Evolutionary conservation across 2,329 filamentous ascomycete genomes (phyloP), one percentile per base, ranked within the genome.

Genomic region (Boeremia lycopersici): DNA sequence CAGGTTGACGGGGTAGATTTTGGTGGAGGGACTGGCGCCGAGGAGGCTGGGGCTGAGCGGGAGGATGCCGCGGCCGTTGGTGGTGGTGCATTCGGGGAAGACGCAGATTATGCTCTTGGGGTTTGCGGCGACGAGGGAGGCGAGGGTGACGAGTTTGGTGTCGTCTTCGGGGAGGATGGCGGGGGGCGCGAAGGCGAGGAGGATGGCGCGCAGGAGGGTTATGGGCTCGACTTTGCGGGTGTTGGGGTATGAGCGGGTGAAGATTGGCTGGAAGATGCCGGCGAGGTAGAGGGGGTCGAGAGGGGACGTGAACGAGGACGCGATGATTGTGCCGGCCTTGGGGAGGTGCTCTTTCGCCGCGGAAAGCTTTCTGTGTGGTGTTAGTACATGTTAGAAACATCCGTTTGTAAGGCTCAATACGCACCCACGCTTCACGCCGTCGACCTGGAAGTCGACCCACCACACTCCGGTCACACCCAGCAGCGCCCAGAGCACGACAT

Each of bases 381-480:
- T 59, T 26, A 67, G 56, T 17, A 15, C 13, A 11, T 28, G 23
- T 23, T 23, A n/a, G 19, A 23, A 23, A 5, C 19, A 5, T 23
- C 19, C 5, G n/a, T 17, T 30, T 17, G 25, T 11, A 13, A 12
- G 17, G 6, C 25, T 26, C 26, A 28, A 29, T 42, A 71, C 80
- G 51, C 74, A 93, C 78, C 95, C 95, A 78, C 92, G 90, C 77
- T 91, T 93, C 48, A 99, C 95, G 54, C 93, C 93, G 74, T 99
- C 95, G 62, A 99, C 91, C 75, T 97, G 93, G n/a, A 99, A 81
- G 76, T 99, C 95, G 52, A 97, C 88, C 93, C 93, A 98, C 92
- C 93, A 98, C 53, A 99, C 90, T 26, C 95, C 93, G 0, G 93
- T 91, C 55, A 96, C 89, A 33, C 87, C 89, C 64, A 99, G 84